Percentiles rank a stretch among this genome's conserved stretches.
Evolutionary conservation across 1,284 basidiomycete genomes (phyloP).

Genomic region (Inonotus hispidus): DNA sequence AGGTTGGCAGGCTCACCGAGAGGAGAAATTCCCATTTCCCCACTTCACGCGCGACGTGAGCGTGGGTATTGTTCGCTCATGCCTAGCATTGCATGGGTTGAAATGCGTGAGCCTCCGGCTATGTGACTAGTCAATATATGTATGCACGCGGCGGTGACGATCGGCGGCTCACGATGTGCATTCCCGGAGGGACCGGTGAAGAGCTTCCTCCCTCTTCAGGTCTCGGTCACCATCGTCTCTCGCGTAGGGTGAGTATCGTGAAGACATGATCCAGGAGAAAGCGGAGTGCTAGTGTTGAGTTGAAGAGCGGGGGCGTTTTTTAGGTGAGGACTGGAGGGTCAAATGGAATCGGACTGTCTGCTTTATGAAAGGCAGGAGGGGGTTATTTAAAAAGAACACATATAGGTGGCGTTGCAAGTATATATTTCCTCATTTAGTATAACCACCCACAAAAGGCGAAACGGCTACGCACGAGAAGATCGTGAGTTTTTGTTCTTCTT

Average conservation of each 20-base stretch:
- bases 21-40: neutral
- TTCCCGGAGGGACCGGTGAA: slow-evolving; percentile 12
- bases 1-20: neutral
- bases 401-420: slow-evolving; percentile 17
- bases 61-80: neutral
- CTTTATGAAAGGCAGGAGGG: neutral
- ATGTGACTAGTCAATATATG: neutral
- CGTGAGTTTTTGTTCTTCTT: slow-evolving; percentile 2
- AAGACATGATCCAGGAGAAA: neutral
- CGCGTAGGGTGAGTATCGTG: neutral
- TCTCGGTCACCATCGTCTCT: neutral
- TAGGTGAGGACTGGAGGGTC: slow-evolving; percentile 4
- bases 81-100: neutral
- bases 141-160: neutral
- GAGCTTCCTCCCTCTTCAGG: slow-evolving; percentile 8
- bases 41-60: slow-evolving; percentile 13
- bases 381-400: slow-evolving; percentile 9
- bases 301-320: neutral
- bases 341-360: slow-evolving; percentile 7
- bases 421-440: slow-evolving; percentile 7
- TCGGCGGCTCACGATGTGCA: slow-evolving; percentile 10
- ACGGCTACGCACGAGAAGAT: slow-evolving; percentile 13
- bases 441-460: slow-evolving; percentile 12
- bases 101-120: slow-evolving; percentile 14
- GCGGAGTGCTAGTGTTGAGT: neutral